Percentiles rank a stretch among this genome's conserved stretches.
These are phyloP conservation scores for Acacia crassicarpa DNA, from an alignment of 306 rosid species.

Conservation along the genomic window DNA sequence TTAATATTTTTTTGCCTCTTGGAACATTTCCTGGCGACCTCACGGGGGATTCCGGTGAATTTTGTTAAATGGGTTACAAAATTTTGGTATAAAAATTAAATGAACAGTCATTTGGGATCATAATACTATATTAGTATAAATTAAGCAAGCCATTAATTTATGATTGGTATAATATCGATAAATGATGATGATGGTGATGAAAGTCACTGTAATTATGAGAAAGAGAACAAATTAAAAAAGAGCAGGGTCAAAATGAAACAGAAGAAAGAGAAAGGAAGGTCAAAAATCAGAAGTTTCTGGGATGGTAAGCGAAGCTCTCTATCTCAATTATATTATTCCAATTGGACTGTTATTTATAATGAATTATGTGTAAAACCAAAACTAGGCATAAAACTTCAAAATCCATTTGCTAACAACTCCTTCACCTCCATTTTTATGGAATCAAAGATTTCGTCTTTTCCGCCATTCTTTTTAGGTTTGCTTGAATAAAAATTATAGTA, in stretches of 20 bases:
- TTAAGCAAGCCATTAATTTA: not conserved
- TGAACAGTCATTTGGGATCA: too few species aligned
- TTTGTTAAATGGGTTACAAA: not conserved
- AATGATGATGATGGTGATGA: not conserved
- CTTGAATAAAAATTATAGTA: not conserved
- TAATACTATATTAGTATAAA: too few species aligned
- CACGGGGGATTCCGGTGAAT: too few species aligned
- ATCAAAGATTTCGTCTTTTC: not conserved
- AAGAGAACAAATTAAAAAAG: not conserved
- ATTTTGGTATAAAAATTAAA: not conserved
- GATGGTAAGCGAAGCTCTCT: not conserved
- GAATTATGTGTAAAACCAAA: not conserved
- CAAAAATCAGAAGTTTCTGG: conserved; percentile 13
- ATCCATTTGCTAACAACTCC: conserved; percentile 2
- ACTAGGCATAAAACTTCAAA: not conserved
- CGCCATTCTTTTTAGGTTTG: not conserved
- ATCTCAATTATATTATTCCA: not conserved
- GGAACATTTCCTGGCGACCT: too few species aligned
- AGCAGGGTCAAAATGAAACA: not conserved
- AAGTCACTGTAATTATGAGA: not conserved
- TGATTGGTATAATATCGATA: not conserved
- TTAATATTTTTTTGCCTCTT: too few species aligned
- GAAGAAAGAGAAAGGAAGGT: not conserved
- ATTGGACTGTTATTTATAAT: not conserved
- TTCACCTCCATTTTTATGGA: not conserved